Evolutionary conservation across 1,284 basidiomycete genomes (phyloP), one percentile per base, ranked within the genome.

Genomic region (Ustilago cynodontis): DNA sequence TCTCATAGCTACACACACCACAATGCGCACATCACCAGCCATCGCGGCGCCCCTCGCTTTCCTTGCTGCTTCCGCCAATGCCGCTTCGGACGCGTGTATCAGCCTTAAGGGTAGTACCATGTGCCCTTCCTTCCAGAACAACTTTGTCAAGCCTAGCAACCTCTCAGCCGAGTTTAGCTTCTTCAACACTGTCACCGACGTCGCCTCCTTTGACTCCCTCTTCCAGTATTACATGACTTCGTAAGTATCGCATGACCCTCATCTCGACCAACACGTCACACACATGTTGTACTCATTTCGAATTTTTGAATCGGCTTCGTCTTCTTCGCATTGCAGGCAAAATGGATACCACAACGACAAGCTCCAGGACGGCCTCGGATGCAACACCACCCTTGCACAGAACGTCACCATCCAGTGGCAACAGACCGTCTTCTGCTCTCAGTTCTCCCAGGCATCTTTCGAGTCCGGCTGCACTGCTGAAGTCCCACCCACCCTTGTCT

Each of bases 201-300:
- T 88, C 0, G 62, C 82, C 1, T 82, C 86, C 9, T 88, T 88
- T 61, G 87, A 88, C 71, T 75, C 80, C 39, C 84, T 83, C 20
- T 86, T 86, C 33, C 61, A 85, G 7, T 68, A 70, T 37, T 88
- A 88, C 79, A 84, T 88, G 52, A 82, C 83, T 24, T 65, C 66
- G 75, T 66, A 73, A 63, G 69, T 69, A 3, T 2, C 20, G 16
- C 11, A 33, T 20, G 2, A 9, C 5, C 5, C n/a, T 16, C 26
- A 33, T 11, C 24, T 6, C 18, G 18, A 33, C 31, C 31, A 9
- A 43, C 9, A n/a, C 41, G 13, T 6, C 35, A 18, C 33, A 26
- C 39, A 20, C 53, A 45, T 26, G 29, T n/a, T 54, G 37, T 18
- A 41, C 55, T 47, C 33, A 22, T 49, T n/a, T 22, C 13, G n/a